Percentiles rank a stretch among this genome's conserved stretches.
Evolutionary conservation across 1,284 basidiomycete genomes (phyloP).

Genomic region (Lentinula novae-zelandiae): DNA sequence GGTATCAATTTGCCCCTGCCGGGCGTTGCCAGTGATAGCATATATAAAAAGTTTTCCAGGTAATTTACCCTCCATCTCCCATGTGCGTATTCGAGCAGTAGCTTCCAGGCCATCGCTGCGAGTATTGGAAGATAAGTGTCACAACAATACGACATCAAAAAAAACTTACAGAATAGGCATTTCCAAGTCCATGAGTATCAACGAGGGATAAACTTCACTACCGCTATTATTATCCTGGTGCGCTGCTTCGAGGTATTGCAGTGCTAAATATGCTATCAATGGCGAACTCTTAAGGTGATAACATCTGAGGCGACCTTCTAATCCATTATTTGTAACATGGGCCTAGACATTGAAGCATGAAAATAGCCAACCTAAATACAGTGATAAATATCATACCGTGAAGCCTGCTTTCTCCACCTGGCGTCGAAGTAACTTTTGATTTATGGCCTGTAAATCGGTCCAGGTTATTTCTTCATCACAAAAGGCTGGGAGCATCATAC

Average conservation of each 20-base stretch:
- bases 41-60: slow-evolving; percentile 6
- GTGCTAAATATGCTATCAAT: neutral
- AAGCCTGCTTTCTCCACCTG: slow-evolving; percentile 11
- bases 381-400: neutral
- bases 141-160: no score
- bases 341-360: neutral
- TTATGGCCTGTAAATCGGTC: neutral
- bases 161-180: neutral
- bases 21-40: slow-evolving; percentile 11
- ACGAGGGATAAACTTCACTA: neutral
- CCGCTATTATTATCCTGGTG: neutral
- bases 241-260: neutral
- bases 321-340: slow-evolving; percentile 7
- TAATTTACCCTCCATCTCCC: slow-evolving; percentile 11
- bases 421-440: slow-evolving; percentile 8
- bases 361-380: neutral
- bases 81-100: slow-evolving; percentile 8
- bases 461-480: no score
- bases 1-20: slow-evolving; percentile 12
- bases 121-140: neutral
- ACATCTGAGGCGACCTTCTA: slow-evolving; percentile 3
- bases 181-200: neutral
- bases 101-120: slow-evolving; percentile 9
- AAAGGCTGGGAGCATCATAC: neutral
- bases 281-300: no score